Evolutionary conservation across 768 basidiomycete species (phyloP).

Genomic region (Mrakia gelida): DNA sequence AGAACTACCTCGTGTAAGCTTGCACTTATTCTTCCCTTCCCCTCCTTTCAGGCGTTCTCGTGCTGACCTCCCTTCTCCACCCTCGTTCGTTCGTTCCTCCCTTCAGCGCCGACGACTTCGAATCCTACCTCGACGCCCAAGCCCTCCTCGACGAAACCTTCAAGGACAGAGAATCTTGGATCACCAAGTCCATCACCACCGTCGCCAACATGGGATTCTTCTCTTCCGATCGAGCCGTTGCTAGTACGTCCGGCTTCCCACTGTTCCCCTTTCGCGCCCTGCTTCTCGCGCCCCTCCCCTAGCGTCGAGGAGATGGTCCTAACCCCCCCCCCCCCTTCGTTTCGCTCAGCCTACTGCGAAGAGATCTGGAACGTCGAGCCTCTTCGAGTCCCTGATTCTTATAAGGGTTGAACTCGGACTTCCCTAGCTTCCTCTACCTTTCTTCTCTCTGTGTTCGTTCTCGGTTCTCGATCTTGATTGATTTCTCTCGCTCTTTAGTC

Average conservation of each 20-base stretch:
- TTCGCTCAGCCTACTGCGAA: conserved; percentile 15
- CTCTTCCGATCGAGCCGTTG: conserved; percentile 4
- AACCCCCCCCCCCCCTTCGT: too few species aligned
- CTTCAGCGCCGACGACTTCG: conserved; percentile 74
- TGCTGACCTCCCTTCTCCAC: conserved; percentile 52
- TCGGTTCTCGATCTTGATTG: background rate
- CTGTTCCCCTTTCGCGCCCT: too few species aligned
- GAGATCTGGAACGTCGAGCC: conserved; percentile 28
- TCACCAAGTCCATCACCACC: conserved; percentile 81
- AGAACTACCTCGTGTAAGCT: conserved; percentile 38
- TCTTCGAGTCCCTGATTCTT: conserved; percentile 9
- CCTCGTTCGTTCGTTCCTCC: too few species aligned
- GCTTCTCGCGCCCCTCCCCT: too few species aligned
- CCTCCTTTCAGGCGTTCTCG: conserved; percentile 7
- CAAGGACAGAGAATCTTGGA: conserved; percentile 74
- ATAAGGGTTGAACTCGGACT: background rate
- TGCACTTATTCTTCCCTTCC: too few species aligned
- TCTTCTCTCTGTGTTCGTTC: background rate
- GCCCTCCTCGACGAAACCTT: conserved; percentile 85
- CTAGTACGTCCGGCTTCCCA: background rate
- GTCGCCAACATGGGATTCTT: conserved; percentile 42
- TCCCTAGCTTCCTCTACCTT: background rate
- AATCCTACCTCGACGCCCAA: conserved; percentile 81
- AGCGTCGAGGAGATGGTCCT: too few species aligned
- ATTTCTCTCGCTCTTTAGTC: background rate